Evolutionary conservation across 495 filamentous ascomycete genomes (phyloP), one percentile per base, ranked within the genome.

Genomic region (Penicillium canescens): DNA sequence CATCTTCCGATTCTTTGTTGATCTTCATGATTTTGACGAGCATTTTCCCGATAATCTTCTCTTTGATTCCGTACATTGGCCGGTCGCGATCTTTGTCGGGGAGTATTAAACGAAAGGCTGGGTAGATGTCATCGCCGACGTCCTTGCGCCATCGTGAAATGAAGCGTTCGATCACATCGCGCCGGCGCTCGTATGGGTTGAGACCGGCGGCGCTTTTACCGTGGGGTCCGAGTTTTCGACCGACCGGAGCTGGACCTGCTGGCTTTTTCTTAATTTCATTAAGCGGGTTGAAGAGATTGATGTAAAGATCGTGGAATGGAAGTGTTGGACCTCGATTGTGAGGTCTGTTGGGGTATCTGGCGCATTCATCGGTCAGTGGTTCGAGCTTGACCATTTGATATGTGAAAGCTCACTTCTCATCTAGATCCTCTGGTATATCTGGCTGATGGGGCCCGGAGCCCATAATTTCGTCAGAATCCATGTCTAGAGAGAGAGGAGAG

Each of bases 31-130:
- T 79, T 57, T 89, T 90, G 34, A 98, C 90, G 5, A 98, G 75
- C 37, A 98, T 70, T 60, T 89, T 96, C 4, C 86, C 92, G 50
- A 98, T 92, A 13, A 83, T 82, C 68, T 89, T 91, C 74, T 98
- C 94, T 68, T 98, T 98, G 26, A 98, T 78, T 3, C 92, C 90
- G 62, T 98, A 98, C 82, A 96, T 92, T 33, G 89, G 87, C 33
- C 94, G 83, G 54, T 98, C 92, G 31, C 92, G 81, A 63, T 98
- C 94, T 63, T 96, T 96, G 60, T 93, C 90, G 0, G 92, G 91
- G n/a, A 96, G 74, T 60, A 98, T 95, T 45, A 98, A 78, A 33
- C 94, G 83, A 68, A 98, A 83, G 16, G 91, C 92, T 3, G 95
- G 95, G 70, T 95, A 96, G 56, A 98, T 89, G 65, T 98, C 92